Percentiles rank a stretch among this genome's conserved stretches.
These are phyloP conservation scores for Penicillium sp. DNA, from an alignment of 2,329 filamentous ascomycete genomes.

Conservation along the genomic window DNA sequence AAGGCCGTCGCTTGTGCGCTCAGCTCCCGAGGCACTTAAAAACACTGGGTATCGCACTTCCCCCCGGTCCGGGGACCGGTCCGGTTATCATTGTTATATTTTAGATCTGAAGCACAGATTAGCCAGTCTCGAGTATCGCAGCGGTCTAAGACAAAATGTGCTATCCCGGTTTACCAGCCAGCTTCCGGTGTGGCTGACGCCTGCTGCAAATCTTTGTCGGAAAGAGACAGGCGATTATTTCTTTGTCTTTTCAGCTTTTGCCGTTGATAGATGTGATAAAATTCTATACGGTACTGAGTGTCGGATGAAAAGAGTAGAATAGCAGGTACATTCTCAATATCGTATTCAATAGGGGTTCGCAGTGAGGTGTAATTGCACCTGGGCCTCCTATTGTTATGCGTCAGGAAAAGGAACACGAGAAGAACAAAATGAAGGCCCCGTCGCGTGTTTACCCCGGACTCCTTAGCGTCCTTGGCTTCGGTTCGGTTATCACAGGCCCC, in stretches of 20 bases:
- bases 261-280: no score
- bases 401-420: neutral
- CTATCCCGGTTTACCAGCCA: slow-evolving; percentile 12
- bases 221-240: neutral
- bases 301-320: neutral
- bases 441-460: slow-evolving; percentile 12
- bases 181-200: slow-evolving; percentile 16
- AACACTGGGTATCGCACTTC: neutral
- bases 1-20: slow-evolving; percentile 2
- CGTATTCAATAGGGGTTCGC: no score
- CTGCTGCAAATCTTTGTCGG: neutral
- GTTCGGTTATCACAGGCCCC: slow-evolving; percentile 13
- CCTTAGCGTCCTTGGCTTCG: slow-evolving; percentile 3
- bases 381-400: neutral
- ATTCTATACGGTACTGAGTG: no score
- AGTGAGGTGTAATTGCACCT: neutral
- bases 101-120: neutral
- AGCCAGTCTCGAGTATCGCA: neutral
- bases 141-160: neutral
- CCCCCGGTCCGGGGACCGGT: slow-evolving; percentile 12
- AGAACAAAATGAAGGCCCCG: neutral
- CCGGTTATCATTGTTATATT: slow-evolving; percentile 4
- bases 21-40: neutral
- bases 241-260: neutral
- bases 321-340: no score